Evolutionary conservation across 139 green algal species (phyloP), one percentile per base, ranked within the genome.

Genomic region (Ettlia oleoabundans): DNA sequence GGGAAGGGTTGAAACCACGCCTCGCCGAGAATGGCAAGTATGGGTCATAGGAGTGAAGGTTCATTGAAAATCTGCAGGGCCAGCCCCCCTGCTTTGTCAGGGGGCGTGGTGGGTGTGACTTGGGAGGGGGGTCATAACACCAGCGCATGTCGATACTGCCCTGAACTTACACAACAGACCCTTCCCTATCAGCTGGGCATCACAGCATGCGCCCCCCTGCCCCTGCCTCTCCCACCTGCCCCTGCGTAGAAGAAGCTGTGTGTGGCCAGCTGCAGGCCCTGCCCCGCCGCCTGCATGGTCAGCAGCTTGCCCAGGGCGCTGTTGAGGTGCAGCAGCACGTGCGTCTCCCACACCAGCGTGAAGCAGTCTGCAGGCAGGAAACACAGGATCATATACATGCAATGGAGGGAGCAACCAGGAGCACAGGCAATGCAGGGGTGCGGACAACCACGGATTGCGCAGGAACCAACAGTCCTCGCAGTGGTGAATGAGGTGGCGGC

Each of bases 311-410:
- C 80, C 22, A 93, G 42, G 33, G 87, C 84, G 33, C 35, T 66
- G 65, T 82, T 84, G 19, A 93, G 85, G 55, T 78, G 78, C 69
- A 89, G 78, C 64, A 96, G 91, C 70, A 93, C 85, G 42, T 86
- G 53, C 19, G 82, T 85, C 82, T 96, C 93, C 93, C 93, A 97
- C 40, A 96, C 90, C 47, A 96, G 83, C 6, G 82, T 81, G 72
- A 93, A 91, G 37, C 4, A 4, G 78, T 83, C 78, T 70, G 66
- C 35, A 10, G 47, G 30, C 8, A 1, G 68, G 68, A 21, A 4
- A 35, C 47, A 58, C 47, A 37, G 35, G 30, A 9, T 26, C n/a
- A 33, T 42, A 41, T 38, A 15, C 21, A 70, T 41, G n/a, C 30
- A 70, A 33, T 24, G 62, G 18, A 33, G 26, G 62, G 7, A 22